Evolutionary conservation across 305 asterid genomes (phyloP).

Genomic region (Fraxinus baroniana): DNA sequence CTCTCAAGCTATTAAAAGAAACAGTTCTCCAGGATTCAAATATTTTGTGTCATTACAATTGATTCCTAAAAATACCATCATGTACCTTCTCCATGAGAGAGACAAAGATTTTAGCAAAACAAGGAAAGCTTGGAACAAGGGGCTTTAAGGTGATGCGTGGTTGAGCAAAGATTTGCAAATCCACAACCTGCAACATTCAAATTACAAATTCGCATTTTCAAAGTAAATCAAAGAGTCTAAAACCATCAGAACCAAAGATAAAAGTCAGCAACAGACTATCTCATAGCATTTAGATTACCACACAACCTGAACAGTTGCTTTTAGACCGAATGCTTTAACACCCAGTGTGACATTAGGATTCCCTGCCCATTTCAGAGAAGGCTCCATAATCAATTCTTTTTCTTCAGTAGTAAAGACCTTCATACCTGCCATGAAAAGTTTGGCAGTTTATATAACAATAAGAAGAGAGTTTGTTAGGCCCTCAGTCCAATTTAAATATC

Average conservation of each 20-base stretch:
- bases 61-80: neutral
- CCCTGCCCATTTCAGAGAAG: constrained; percentile 94
- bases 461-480: neutral
- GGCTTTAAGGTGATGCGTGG: constrained; percentile 98
- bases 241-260: neutral
- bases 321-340: constrained; percentile 81
- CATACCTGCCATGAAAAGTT: constrained; percentile 45
- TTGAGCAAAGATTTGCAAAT: constrained; percentile 87
- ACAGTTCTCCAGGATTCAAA: neutral
- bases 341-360: constrained; percentile 80
- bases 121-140: constrained; percentile 98
- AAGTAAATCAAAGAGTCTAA: neutral
- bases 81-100: constrained; percentile 96
- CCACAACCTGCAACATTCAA: constrained; percentile 64
- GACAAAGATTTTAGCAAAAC: constrained; percentile 74
- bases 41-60: neutral
- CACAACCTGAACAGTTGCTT: constrained; percentile 87
- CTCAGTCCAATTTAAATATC: too few species aligned
- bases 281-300: constrained; percentile 14
- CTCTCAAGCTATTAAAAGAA: neutral
- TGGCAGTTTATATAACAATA: neutral
- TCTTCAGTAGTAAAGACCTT: constrained; percentile 61
- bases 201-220: neutral
- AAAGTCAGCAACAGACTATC: constrained; percentile 10
- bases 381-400: constrained; percentile 98